Evolutionary conservation across 1,284 basidiomycete genomes (phyloP).

Genomic region (Malassezia brasiliensis): DNA sequence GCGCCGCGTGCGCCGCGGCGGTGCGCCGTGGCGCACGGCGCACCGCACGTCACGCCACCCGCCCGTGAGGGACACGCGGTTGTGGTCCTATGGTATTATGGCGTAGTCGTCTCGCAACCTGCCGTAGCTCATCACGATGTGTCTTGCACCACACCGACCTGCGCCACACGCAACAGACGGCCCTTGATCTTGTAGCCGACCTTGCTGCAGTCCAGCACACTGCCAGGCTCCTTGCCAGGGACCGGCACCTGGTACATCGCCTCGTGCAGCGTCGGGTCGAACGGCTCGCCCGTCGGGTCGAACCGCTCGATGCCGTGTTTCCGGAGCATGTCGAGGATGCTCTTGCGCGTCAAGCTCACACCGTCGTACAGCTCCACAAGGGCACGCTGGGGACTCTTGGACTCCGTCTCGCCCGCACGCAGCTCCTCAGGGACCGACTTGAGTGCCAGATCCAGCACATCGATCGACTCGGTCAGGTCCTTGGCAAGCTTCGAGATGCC

Average conservation of each 20-base stretch:
- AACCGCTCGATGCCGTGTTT: conserved; percentile 84
- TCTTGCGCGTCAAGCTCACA: conserved; percentile 82
- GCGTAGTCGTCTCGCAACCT: neutral
- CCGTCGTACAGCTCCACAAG: conserved; percentile 57
- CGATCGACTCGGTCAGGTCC: conserved; percentile 82
- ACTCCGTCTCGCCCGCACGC: conserved; percentile 29
- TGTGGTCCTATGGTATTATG: neutral
- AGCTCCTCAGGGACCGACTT: conserved; percentile 60
- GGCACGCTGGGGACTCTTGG: conserved; percentile 31
- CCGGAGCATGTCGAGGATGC: conserved; percentile 77
- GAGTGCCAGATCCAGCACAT: conserved; percentile 79
- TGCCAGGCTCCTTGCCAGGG: conserved; percentile 71
- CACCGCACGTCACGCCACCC: no score
- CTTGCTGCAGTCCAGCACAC: conserved; percentile 83
- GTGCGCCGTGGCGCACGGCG: no score
- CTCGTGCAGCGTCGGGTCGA: conserved; percentile 90
- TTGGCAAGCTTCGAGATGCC: conserved; percentile 81
- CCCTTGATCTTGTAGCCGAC: conserved; percentile 57
- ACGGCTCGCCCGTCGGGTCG: conserved; percentile 80
- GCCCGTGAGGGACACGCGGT: no score
- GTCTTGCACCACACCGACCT: conserved; percentile 76
- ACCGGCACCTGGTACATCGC: conserved; percentile 91
- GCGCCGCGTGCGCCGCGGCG: neutral
- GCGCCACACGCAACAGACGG: conserved; percentile 78
- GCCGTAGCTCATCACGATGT: conserved; percentile 1